These are phyloP conservation scores for Xanthoconium separans DNA, from an alignment of 1,284 basidiomycete genomes.

Conservation along the genomic window DNA sequence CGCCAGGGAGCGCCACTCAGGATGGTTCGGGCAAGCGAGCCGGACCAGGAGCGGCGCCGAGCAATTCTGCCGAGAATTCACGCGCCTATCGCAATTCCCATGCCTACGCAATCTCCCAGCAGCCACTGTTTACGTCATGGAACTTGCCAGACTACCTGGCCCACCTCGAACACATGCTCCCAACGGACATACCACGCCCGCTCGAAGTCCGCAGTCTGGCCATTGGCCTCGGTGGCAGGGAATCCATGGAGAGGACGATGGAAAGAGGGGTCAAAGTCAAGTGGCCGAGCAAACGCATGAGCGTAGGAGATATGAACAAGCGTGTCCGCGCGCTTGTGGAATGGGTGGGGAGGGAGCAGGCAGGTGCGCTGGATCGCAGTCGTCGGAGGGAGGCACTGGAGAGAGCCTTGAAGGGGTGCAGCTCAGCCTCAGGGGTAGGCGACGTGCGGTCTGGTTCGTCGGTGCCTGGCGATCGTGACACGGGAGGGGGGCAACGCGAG, in stretches of 20 bases:
- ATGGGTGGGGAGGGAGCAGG: slow-evolving; percentile 87
- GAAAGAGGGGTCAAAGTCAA: slow-evolving; percentile 92
- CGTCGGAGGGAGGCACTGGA: slow-evolving; percentile 69
- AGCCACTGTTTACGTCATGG: slow-evolving; percentile 80
- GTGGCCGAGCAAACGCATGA: slow-evolving; percentile 93
- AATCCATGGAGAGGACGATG: slow-evolving; percentile 54
- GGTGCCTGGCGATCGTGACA: slow-evolving; percentile 17
- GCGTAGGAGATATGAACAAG: slow-evolving; percentile 96
- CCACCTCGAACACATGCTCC: slow-evolving; percentile 84
- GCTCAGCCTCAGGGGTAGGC: slow-evolving; percentile 2
- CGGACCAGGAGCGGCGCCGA: slow-evolving; percentile 25
- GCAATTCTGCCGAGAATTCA: slow-evolving; percentile 33
- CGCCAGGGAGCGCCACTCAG: slow-evolving; percentile 39
- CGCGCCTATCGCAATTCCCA: slow-evolving; percentile 73
- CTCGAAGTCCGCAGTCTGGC: slow-evolving; percentile 64
- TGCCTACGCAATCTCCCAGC: slow-evolving; percentile 73
- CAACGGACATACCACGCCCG: slow-evolving; percentile 70
- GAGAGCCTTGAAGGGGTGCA: slow-evolving; percentile 45
- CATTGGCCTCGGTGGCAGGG: slow-evolving; percentile 40
- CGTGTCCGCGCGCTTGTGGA: slow-evolving; percentile 89
- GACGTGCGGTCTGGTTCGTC: slow-evolving; percentile 5
- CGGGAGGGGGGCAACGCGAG: slow-evolving; percentile 13
- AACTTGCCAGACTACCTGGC: slow-evolving; percentile 92
- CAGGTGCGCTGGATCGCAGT: slow-evolving; percentile 69
- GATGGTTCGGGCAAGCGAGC: slow-evolving; percentile 49